Evolutionary conservation across 2,329 filamentous ascomycete genomes (phyloP).

Genomic region (Colletotrichum costaricense): DNA sequence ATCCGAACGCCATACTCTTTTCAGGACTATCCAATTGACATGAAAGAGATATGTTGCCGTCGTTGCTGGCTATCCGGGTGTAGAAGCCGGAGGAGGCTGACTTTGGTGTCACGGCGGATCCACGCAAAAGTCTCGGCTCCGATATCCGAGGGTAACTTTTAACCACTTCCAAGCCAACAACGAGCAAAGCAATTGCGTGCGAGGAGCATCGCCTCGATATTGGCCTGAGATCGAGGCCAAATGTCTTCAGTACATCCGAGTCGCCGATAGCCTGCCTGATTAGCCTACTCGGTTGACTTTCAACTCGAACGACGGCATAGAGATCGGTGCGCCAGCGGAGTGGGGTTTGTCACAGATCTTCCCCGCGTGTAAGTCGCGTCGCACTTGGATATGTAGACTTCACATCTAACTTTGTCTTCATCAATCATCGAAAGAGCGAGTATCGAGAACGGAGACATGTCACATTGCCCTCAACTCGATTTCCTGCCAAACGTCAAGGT

Average conservation of each 20-base stretch:
- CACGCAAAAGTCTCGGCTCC: not conserved
- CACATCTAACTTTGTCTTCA: too few species aligned
- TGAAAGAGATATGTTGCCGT: too few species aligned
- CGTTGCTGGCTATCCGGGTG: not conserved
- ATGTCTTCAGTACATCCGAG: too few species aligned
- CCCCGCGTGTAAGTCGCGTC: not conserved
- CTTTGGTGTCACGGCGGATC: not conserved
- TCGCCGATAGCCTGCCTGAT: not conserved
- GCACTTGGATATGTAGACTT: not conserved
- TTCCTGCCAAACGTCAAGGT: not conserved
- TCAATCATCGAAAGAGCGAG: not conserved
- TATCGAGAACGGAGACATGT: not conserved
- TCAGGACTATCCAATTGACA: too few species aligned
- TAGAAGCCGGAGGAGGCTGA: not conserved
- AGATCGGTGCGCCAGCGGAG: not conserved
- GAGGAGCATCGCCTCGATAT: too few species aligned
- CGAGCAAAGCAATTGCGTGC: too few species aligned
- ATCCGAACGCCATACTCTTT: too few species aligned
- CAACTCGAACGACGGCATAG: not conserved
- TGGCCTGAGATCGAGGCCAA: too few species aligned
- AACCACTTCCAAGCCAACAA: too few species aligned
- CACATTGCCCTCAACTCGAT: not conserved
- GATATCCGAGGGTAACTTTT: constrained; percentile 7
- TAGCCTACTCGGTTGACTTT: not conserved
- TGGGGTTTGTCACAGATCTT: not conserved